Percentiles rank a stretch among this genome's conserved stretches.
These are phyloP conservation scores for Calonectria honghensis DNA, from an alignment of 2,329 filamentous ascomycete species.

Conservation along the genomic window DNA sequence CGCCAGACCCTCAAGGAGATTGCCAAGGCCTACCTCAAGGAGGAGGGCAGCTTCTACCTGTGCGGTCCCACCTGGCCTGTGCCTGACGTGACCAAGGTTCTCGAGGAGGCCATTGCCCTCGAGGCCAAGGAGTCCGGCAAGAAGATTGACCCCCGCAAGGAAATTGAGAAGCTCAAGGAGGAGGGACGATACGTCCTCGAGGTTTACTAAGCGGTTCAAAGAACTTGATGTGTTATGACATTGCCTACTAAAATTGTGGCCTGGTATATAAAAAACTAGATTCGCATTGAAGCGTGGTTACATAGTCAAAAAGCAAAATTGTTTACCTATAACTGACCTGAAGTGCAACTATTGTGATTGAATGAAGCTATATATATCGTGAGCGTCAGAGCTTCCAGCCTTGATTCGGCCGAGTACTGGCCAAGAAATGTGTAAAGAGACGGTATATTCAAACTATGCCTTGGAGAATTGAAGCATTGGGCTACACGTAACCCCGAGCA, in stretches of 20 bases:
- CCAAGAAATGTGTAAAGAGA: background rate
- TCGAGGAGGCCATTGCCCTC: slow-evolving; percentile 91
- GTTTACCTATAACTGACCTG: background rate
- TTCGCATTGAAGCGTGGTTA: slow-evolving; percentile 52
- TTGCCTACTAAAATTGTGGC: slow-evolving; percentile 49
- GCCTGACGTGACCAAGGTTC: slow-evolving; percentile 93
- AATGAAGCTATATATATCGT: background rate
- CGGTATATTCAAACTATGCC: background rate
- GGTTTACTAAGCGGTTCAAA: slow-evolving; percentile 81
- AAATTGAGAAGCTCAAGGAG: slow-evolving; percentile 99
- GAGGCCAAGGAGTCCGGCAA: slow-evolving; percentile 82
- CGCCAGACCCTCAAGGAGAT: slow-evolving; percentile 89
- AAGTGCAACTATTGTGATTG: background rate
- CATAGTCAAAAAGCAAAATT: slow-evolving; percentile 32
- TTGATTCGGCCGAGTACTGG: too few relatives aligned
- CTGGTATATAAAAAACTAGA: slow-evolving; percentile 47
- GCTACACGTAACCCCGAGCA: too few relatives aligned
- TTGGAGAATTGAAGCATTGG: background rate
- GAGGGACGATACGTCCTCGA: slow-evolving; percentile 95
- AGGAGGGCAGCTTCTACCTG: slow-evolving; percentile 96
- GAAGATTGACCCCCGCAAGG: slow-evolving; percentile 90
- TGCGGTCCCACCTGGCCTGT: slow-evolving; percentile 99
- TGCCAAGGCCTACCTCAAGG: slow-evolving; percentile 87
- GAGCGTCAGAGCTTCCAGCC: too few relatives aligned
- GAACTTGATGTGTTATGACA: slow-evolving; percentile 38